Evolutionary conservation across 805 yeast species (phyloP).

Genomic region (Yamadazyma sp.): DNA sequence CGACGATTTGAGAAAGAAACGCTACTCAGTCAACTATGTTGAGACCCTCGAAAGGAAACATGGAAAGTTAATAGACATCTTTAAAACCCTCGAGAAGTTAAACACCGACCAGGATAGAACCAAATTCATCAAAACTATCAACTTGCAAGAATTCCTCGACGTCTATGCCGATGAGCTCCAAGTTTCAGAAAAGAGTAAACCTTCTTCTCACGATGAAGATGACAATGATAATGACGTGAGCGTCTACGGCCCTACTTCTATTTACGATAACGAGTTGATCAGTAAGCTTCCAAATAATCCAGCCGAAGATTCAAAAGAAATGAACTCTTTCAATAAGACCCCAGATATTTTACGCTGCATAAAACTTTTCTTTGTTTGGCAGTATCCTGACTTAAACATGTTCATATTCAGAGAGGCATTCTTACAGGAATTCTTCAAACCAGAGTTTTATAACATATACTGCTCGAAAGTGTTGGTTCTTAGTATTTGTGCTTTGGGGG

Average conservation of each 20-base stretch:
- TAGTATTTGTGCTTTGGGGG: constrained; percentile 60
- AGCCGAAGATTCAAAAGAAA: constrained; percentile 16
- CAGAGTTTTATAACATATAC: constrained; percentile 49
- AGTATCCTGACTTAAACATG: constrained; percentile 62
- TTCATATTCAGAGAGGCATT: constrained; percentile 66
- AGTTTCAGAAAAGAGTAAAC: neutral
- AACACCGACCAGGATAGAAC: neutral
- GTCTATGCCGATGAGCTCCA: too few relatives aligned
- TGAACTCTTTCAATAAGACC: constrained; percentile 33
- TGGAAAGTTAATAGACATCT: constrained; percentile 23
- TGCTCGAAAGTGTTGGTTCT: constrained; percentile 55
- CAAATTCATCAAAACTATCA: too few relatives aligned
- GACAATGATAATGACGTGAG: constrained; percentile 29
- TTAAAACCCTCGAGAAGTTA: constrained; percentile 18
- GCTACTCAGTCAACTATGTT: constrained; percentile 53
- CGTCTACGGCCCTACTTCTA: constrained; percentile 47
- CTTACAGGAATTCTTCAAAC: constrained; percentile 58
- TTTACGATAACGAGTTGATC: constrained; percentile 33
- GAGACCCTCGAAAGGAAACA: constrained; percentile 39
- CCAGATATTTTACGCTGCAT: constrained; percentile 37
- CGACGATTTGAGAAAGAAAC: constrained; percentile 50
- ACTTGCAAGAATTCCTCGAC: too few relatives aligned
- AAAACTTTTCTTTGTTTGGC: constrained; percentile 57
- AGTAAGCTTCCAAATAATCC: constrained; percentile 16
- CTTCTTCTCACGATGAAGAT: constrained; percentile 4